phyloP scores from a whole-genome alignment of 768 basidiomycete genomes.

The Lactarius sp. region DNA sequence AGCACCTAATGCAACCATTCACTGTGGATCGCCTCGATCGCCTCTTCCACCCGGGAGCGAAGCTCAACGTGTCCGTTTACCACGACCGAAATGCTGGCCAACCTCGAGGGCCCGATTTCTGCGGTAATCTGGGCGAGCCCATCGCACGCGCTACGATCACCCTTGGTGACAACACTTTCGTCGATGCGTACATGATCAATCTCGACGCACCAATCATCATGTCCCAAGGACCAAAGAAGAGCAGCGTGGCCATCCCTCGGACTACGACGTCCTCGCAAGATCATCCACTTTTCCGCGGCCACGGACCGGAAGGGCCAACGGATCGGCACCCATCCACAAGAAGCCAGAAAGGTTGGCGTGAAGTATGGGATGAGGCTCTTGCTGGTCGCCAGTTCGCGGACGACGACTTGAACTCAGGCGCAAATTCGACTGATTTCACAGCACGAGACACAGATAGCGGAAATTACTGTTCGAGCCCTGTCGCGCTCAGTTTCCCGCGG shows the following conservation, averaged over 20 bases:
- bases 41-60: constrained; percentile 22
- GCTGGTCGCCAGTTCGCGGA: constrained; percentile 1
- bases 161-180: constrained; percentile 20
- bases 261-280: constrained; percentile 9
- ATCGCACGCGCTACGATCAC: constrained; percentile 24
- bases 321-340: background rate
- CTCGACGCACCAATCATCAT: constrained; percentile 3
- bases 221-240: constrained; percentile 12
- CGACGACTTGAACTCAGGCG: background rate
- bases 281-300: constrained; percentile 23
- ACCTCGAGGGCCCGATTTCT: constrained; percentile 22
- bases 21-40: background rate
- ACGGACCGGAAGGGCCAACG: background rate
- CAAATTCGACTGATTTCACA: background rate
- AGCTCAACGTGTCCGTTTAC: constrained; percentile 20
- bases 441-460: background rate
- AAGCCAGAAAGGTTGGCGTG: constrained; percentile 6
- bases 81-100: constrained; percentile 11
- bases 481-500: background rate
- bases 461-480: background rate
- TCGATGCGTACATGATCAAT: constrained; percentile 23
- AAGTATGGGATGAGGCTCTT: constrained; percentile 18
- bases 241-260: background rate
- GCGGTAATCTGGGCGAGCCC: constrained; percentile 7
- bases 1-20: constrained; percentile 26